Percentiles rank a stretch among this genome's conserved stretches.
These are phyloP conservation scores for Lepidium didymum DNA, from an alignment of 345 rosid genomes.

Conservation along the genomic window DNA sequence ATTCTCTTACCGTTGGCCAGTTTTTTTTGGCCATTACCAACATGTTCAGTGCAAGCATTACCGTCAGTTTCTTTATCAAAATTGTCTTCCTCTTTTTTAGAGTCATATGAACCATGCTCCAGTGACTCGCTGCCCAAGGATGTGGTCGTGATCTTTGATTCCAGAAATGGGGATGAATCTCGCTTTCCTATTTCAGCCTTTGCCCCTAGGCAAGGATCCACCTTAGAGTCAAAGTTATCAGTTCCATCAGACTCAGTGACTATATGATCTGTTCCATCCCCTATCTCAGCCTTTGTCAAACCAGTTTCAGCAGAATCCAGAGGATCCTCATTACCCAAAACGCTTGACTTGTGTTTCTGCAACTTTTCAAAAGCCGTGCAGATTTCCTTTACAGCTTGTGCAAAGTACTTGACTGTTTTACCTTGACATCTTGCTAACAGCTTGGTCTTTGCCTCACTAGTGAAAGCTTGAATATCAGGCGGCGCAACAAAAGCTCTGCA, in stretches of 20 bases:
- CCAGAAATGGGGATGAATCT: slow-evolving; percentile 31
- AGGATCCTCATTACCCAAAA: slow-evolving; percentile 36
- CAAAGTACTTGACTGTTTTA: slow-evolving; percentile 60
- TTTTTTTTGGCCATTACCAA: slow-evolving; percentile 31
- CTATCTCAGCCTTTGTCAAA: slow-evolving; percentile 35
- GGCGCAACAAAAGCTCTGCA: slow-evolving; percentile 91
- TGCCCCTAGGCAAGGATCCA: slow-evolving; percentile 35
- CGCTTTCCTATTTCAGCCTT: slow-evolving; percentile 36
- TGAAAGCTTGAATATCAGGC: slow-evolving; percentile 78
- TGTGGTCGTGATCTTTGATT: slow-evolving; percentile 38
- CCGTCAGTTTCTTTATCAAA: slow-evolving; percentile 31
- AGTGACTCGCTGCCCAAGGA: slow-evolving; percentile 25
- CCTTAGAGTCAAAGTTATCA: slow-evolving; percentile 33
- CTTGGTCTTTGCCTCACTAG: slow-evolving; percentile 69
- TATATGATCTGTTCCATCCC: slow-evolving; percentile 19
- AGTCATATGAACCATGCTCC: slow-evolving; percentile 24
- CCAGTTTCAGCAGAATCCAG: slow-evolving; percentile 40
- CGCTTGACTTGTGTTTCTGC: slow-evolving; percentile 42
- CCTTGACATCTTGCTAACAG: slow-evolving; percentile 63
- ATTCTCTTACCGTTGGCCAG: slow-evolving; percentile 37
- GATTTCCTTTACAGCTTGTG: slow-evolving; percentile 82
- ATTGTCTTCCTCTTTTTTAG: slow-evolving; percentile 32
- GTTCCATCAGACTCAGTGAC: slow-evolving; percentile 31
- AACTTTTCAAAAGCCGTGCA: slow-evolving; percentile 66
- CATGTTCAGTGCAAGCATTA: slow-evolving; percentile 25